These are phyloP conservation scores for Paragyromitra xinjiangensis DNA, from an alignment of 495 filamentous ascomycete species.

Conservation along the genomic window DNA sequence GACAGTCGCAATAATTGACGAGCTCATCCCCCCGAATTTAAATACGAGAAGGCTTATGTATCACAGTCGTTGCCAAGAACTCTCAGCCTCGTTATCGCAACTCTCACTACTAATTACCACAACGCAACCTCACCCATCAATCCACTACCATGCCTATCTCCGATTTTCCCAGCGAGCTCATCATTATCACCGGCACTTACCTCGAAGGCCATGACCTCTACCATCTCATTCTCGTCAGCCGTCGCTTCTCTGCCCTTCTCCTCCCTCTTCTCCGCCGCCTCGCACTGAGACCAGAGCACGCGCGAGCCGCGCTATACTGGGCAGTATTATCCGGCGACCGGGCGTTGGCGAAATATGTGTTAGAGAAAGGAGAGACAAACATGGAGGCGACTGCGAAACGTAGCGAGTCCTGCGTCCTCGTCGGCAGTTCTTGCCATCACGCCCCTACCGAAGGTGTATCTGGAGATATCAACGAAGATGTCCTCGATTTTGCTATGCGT, in stretches of 20 bases:
- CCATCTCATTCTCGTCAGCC: not conserved
- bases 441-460: too few relatives aligned
- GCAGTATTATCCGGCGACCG: not conserved
- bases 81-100: too few relatives aligned
- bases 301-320: not conserved
- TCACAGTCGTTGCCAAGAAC: too few relatives aligned
- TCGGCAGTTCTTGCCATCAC: not conserved
- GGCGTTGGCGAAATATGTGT: not conserved
- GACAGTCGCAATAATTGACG: too few relatives aligned
- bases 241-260: constrained; percentile 4
- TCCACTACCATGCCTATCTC: not conserved
- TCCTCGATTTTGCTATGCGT: not conserved
- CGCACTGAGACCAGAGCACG: not conserved
- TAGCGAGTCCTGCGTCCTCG: too few relatives aligned
- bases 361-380: not conserved
- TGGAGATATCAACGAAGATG: too few relatives aligned
- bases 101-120: too few relatives aligned
- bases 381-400: too few relatives aligned
- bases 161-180: constrained; percentile 1
- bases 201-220: not conserved
- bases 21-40: too few relatives aligned
- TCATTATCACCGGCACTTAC: not conserved
- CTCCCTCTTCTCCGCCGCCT: not conserved
- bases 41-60: too few relatives aligned
- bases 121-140: too few relatives aligned